These are phyloP conservation scores for Tylopilus orsonianus DNA, from an alignment of 1,284 basidiomycete species.

Conservation along the genomic window DNA sequence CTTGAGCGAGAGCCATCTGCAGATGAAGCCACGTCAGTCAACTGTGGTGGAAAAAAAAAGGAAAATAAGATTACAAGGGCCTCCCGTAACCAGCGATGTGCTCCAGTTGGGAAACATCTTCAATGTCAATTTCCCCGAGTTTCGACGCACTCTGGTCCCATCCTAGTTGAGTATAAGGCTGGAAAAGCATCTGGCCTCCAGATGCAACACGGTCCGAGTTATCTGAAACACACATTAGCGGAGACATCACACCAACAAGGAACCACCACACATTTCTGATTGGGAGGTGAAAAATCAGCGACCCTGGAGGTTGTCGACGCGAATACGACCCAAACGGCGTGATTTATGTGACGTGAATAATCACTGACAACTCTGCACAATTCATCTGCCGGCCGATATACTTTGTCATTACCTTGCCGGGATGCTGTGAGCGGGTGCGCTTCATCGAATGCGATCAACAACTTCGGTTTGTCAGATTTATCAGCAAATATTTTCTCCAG, in stretches of 20 bases:
- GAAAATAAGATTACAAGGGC: constrained; percentile 1
- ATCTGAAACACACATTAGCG: background rate
- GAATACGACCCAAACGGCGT: constrained; percentile 16
- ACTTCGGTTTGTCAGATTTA: background rate
- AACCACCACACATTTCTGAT: background rate
- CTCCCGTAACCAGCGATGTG: constrained; percentile 5
- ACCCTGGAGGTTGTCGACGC: constrained; percentile 15
- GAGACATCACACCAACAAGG: background rate
- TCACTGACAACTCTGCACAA: constrained; percentile 3
- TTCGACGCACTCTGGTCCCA: background rate
- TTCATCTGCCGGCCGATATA: constrained; percentile 7
- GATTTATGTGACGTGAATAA: background rate
- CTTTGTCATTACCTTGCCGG: background rate
- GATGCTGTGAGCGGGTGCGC: background rate
- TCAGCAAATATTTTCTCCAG: background rate
- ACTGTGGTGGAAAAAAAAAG: background rate
- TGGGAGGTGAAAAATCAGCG: constrained; percentile 7
- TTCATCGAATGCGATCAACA: constrained; percentile 12
- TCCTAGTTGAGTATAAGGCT: background rate
- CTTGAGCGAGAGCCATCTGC: constrained; percentile 5
- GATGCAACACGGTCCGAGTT: constrained; percentile 4
- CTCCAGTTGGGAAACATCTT: background rate
- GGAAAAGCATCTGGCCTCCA: background rate
- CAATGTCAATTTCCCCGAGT: background rate
- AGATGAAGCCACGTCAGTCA: background rate